Conservation (phyloP, 2,329 filamentous ascomycete species). For the Sarocladium kiliense region DNA sequence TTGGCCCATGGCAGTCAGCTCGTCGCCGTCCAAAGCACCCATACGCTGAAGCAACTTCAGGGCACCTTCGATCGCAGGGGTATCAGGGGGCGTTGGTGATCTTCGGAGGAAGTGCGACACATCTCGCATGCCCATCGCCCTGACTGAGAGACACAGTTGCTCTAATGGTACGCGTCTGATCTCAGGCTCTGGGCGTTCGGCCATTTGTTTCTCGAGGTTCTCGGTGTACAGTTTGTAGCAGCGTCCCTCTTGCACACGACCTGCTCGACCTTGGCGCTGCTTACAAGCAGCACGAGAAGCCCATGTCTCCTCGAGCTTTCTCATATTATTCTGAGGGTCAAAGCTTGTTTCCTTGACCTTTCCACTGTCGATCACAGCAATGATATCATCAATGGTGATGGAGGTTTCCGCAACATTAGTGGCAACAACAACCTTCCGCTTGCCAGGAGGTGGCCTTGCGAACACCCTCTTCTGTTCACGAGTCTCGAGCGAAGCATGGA, state of each 20-base stretch:
- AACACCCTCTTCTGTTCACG: constrained; percentile 87
- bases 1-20: constrained; percentile 83
- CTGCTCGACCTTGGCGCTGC: constrained; percentile 87
- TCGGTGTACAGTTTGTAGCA: constrained; percentile 96
- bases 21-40: constrained; percentile 80
- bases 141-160: constrained; percentile 88
- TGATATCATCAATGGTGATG: constrained; percentile 96
- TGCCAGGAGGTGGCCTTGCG: constrained; percentile 65
- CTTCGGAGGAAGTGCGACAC: constrained; percentile 76
- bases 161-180: constrained; percentile 90
- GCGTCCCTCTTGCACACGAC: constrained; percentile 81
- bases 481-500: constrained; percentile 89
- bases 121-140: constrained; percentile 87
- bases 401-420: constrained; percentile 98
- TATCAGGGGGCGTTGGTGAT: constrained; percentile 84
- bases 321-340: constrained; percentile 87
- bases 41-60: constrained; percentile 74
- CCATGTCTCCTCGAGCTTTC: constrained; percentile 91
- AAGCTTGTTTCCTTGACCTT: constrained; percentile 96
- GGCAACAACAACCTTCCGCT: constrained; percentile 86
- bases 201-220: constrained; percentile 81
- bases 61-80: constrained; percentile 79
- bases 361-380: constrained; percentile 92
- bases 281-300: constrained; percentile 91
- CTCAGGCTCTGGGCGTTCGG: constrained; percentile 84